phyloP scores from a whole-genome alignment of 768 basidiomycete species.

The Steccherinum ochraceum region DNA sequence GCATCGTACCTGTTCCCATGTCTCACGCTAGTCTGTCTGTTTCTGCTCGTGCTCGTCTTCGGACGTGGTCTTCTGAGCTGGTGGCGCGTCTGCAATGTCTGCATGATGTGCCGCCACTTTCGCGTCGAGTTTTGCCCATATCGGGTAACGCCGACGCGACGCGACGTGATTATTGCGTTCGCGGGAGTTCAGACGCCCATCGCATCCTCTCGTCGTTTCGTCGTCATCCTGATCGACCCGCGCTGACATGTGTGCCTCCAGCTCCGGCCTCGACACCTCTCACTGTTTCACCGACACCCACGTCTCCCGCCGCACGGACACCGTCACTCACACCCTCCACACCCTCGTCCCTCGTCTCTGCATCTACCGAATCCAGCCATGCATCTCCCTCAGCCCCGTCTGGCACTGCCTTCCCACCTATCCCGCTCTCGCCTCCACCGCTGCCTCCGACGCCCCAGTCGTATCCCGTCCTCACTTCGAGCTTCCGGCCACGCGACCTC shows the following conservation, averaged over 20 bases:
- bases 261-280: constrained; percentile 6
- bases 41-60: neutral
- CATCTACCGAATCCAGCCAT: constrained; percentile 4
- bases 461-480: constrained; percentile 38
- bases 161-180: neutral
- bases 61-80: neutral
- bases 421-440: constrained; percentile 7
- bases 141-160: neutral
- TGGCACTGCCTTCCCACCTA: constrained; percentile 7
- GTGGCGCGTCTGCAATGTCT: neutral
- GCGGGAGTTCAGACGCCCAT: neutral
- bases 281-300: constrained; percentile 9
- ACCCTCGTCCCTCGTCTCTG: constrained; percentile 16
- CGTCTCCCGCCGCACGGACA: constrained; percentile 14
- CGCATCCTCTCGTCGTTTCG: too few relatives aligned
- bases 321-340: constrained; percentile 21
- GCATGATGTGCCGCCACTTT: neutral
- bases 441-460: constrained; percentile 19
- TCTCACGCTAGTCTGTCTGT: neutral
- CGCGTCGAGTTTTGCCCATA: neutral
- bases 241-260: neutral
- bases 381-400: constrained; percentile 1
- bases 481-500: constrained; percentile 28
- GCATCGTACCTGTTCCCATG: too few relatives aligned
- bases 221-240: too few relatives aligned